Conservation (phyloP, 2,329 filamentous ascomycete species). For the Colletotrichum gloeosporioides region DNA sequence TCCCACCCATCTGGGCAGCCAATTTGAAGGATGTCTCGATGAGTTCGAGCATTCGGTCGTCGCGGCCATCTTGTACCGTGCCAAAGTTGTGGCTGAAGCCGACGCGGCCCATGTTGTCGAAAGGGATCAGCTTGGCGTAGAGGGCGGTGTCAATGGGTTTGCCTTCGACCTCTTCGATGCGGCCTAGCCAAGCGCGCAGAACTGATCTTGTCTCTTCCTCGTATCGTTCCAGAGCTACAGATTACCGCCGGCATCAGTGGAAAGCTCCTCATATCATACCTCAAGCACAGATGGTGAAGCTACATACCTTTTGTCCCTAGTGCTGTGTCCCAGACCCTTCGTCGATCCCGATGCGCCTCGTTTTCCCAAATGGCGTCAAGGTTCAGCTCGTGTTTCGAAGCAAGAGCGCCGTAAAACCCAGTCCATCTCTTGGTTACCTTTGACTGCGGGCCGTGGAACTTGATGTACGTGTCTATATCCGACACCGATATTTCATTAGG, state of each 20-base stretch:
- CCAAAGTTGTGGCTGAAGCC: slow-evolving; percentile 29
- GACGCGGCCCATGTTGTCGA: slow-evolving; percentile 33
- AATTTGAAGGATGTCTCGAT: slow-evolving; percentile 26
- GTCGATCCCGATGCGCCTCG: slow-evolving; percentile 27
- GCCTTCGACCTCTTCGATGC: slow-evolving; percentile 21
- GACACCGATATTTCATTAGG: slow-evolving; percentile 26
- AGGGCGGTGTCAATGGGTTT: slow-evolving; percentile 26
- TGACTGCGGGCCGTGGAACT: slow-evolving; percentile 26
- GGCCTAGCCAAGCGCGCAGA: slow-evolving; percentile 25
- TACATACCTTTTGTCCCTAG: slow-evolving; percentile 24
- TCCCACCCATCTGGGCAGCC: slow-evolving; percentile 21
- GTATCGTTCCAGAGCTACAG: slow-evolving; percentile 23
- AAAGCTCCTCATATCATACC: not conserved
- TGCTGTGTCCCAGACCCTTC: slow-evolving; percentile 30
- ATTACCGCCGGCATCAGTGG: not conserved
- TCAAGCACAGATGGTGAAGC: not conserved
- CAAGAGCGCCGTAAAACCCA: slow-evolving; percentile 23
- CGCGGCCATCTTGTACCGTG: slow-evolving; percentile 26
- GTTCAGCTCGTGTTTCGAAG: slow-evolving; percentile 24
- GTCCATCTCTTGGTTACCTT: slow-evolving; percentile 24
- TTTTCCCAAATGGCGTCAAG: slow-evolving; percentile 25
- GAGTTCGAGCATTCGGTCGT: slow-evolving; percentile 26
- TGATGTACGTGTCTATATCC: slow-evolving; percentile 20
- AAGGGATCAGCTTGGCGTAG: slow-evolving; percentile 30
- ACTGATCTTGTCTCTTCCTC: slow-evolving; percentile 24